These are phyloP conservation scores for Xylariaceae sp. DNA, from an alignment of 2,329 filamentous ascomycete species.

Conservation along the genomic window DNA sequence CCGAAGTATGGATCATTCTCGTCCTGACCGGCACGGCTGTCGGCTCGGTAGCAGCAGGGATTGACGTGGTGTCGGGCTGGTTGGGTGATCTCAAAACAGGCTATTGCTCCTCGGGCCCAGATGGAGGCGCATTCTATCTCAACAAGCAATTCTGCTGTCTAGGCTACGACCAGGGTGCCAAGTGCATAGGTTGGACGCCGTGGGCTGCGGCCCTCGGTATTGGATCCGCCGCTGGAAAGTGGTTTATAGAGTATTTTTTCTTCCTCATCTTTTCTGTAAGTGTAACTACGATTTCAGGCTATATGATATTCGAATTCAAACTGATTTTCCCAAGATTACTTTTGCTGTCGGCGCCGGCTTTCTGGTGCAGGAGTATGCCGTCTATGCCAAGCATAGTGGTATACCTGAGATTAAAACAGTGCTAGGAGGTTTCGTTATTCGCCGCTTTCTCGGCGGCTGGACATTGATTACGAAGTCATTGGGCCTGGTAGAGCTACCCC, in stretches of 20 bases:
- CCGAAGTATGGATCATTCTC: slow-evolving; percentile 87
- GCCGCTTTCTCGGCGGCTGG: slow-evolving; percentile 79
- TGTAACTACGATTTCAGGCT: slow-evolving; percentile 15
- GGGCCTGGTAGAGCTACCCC: slow-evolving; percentile 58
- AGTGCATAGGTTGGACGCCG: slow-evolving; percentile 80
- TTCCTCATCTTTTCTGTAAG: slow-evolving; percentile 78
- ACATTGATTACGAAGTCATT: slow-evolving; percentile 85
- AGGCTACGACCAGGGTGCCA: slow-evolving; percentile 75
- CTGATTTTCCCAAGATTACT: slow-evolving; percentile 48
- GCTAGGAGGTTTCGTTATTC: slow-evolving; percentile 87
- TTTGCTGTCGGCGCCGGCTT: slow-evolving; percentile 74
- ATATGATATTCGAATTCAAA: neutral
- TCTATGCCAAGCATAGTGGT: slow-evolving; percentile 88
- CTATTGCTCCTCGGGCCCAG: slow-evolving; percentile 68
- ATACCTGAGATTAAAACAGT: slow-evolving; percentile 98
- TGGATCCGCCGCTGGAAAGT: slow-evolving; percentile 60
- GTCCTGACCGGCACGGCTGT: slow-evolving; percentile 79
- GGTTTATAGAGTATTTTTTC: slow-evolving; percentile 80
- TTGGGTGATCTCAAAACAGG: slow-evolving; percentile 87
- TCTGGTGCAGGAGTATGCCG: slow-evolving; percentile 76
- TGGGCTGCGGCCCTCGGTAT: slow-evolving; percentile 76
- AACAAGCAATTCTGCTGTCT: slow-evolving; percentile 90
- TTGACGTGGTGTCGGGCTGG: slow-evolving; percentile 90
- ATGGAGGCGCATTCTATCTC: slow-evolving; percentile 84
- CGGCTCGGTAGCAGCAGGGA: slow-evolving; percentile 77